Conservation (phyloP, 192 early-diverging fungal species). For the Coemansia sp. region DNA sequence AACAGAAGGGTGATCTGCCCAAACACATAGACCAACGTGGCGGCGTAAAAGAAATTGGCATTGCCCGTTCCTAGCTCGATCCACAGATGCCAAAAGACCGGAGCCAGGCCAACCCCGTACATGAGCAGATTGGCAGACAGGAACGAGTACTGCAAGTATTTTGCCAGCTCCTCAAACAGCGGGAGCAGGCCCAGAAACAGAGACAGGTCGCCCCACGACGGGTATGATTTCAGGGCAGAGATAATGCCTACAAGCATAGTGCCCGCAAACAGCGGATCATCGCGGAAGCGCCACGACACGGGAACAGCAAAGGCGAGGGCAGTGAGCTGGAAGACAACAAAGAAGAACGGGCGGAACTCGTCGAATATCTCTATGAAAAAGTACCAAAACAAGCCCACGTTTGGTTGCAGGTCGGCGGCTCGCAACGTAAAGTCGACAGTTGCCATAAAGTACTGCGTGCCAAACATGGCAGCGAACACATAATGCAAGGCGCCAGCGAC, state of each 20-base stretch:
- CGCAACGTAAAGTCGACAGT: conserved; percentile 54
- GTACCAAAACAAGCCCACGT: conserved; percentile 97
- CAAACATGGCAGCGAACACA: conserved; percentile 22
- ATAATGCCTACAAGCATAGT: conserved; percentile 72
- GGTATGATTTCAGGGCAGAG: conserved; percentile 91
- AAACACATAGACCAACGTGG: conserved; percentile 87
- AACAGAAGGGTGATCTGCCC: conserved; percentile 83
- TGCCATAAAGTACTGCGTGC: conserved; percentile 31
- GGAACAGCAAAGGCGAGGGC: conserved; percentile 86
- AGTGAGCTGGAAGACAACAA: conserved; percentile 93
- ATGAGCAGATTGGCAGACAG: conserved; percentile 67
- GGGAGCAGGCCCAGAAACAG: conserved; percentile 81
- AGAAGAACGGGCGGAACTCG: conserved; percentile 92
- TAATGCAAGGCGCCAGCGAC: conserved; percentile 19
- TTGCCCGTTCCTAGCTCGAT: conserved; percentile 94
- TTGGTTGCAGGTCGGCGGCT: conserved; percentile 90
- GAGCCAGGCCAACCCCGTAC: conserved; percentile 75
- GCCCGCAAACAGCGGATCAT: conserved; percentile 76
- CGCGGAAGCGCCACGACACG: conserved; percentile 69
- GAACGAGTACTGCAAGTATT: conserved; percentile 87
- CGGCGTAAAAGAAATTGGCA: conserved; percentile 98
- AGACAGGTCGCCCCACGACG: conserved; percentile 81
- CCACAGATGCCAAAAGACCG: conserved; percentile 94
- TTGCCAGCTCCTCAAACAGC: conserved; percentile 78
- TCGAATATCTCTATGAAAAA: conserved; percentile 99